Base-by-base conservation (phyloP, 2,329 filamentous ascomycete species). In the Ophiostoma triangulosporum region DNA sequence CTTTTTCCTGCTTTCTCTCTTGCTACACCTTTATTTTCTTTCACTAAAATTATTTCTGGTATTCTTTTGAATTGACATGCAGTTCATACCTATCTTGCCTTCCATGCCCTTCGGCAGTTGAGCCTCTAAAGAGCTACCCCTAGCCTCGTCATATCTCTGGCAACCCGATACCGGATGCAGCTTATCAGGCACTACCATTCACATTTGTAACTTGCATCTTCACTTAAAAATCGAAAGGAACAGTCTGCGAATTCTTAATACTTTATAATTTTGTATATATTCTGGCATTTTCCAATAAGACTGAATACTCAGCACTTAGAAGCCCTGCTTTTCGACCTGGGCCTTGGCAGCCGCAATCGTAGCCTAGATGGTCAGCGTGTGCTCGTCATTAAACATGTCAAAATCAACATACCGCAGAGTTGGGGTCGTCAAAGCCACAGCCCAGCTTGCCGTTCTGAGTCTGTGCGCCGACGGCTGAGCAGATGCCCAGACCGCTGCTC, bases 371-470 rank as follows among this genome's bases (percentile, higher is more conserved):
- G 43, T 46, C 20, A 46, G 43, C 26, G 20, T 31, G 43, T 11
- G 9, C 26, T 4, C 38, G 11, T 22, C 11, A 3, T 24, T 3
- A 31, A 29, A 8, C 14, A 33, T 1, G 24, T 7, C 11, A 38
- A 32, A 32, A 6, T 12, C 1, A 20, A 43, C 50, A 7, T 45
- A 52, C 50, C 1, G 55, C 56, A 8, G 64, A 56, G 51, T 66
- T 64, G 48, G 64, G 64, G 56, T 66, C 64, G 43, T 58, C 60
- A 55, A 66, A 66, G 54, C 60, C 58, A 56, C 64, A 66, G 40
- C 64, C 64, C n/a, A 59, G 57, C 63, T 66, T 66, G 53, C 64
- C 64, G 58, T 63, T 63, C 59, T 66, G 64, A 55, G 60, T 60
- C 52, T 60, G 56, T 4, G 64, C 64, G n/a, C 59, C 63, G 46